These are phyloP conservation scores for Rhododendron ferrugineum DNA, from an alignment of 148 eudicot species.

Conservation along the genomic window DNA sequence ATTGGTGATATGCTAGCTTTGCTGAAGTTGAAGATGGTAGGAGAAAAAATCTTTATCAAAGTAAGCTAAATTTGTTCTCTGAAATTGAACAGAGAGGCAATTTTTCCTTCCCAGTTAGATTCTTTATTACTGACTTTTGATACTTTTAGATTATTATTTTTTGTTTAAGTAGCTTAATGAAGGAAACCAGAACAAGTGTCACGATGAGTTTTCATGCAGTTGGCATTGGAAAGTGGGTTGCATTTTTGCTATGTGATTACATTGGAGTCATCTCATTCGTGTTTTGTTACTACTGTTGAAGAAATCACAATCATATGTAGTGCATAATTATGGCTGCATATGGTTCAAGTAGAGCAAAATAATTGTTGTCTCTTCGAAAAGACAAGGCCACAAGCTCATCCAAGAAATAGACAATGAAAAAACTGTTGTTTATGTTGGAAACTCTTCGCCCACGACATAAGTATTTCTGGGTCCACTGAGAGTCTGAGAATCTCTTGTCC, in stretches of 20 bases:
- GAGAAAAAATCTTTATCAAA: neutral
- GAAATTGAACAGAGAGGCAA: neutral
- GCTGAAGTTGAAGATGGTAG: neutral
- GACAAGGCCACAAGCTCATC: neutral
- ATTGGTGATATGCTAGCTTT: neutral
- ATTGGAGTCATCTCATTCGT: neutral
- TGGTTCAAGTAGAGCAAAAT: neutral
- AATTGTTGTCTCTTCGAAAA: neutral
- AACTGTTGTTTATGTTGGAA: neutral
- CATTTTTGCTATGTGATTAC: neutral
- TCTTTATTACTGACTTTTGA: neutral
- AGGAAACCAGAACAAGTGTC: neutral
- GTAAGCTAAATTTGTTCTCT: neutral
- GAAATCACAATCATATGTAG: neutral
- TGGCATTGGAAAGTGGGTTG: neutral
- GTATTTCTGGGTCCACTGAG: neutral
- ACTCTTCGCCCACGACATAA: neutral
- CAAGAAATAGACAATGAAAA: neutral
- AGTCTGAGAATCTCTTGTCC: conserved; percentile 3
- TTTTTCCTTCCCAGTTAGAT: neutral
- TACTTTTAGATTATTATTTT: neutral
- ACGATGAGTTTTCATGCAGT: neutral
- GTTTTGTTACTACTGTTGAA: neutral
- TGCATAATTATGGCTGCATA: neutral
- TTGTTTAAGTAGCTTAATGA: neutral